These are phyloP conservation scores for Amphibolis antarctica DNA, from an alignment of 106 monocot genomes.

Conservation along the genomic window DNA sequence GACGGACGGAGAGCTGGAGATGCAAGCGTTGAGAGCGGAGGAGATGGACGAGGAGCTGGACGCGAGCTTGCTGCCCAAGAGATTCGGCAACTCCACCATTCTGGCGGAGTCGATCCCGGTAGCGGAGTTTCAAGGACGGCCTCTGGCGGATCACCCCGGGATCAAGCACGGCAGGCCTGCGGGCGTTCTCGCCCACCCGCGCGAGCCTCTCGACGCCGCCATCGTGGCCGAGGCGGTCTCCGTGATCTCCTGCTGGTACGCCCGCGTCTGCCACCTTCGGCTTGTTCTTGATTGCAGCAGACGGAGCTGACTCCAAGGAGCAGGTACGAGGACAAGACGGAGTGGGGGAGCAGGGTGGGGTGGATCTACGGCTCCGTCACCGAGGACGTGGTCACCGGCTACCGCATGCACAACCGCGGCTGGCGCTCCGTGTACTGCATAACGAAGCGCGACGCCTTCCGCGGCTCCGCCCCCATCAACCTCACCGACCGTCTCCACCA, in stretches of 20 bases:
- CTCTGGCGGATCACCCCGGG: conserved; percentile 19
- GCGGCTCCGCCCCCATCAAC: conserved; percentile 80
- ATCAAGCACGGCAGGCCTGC: conserved; percentile 26
- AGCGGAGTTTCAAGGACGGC: conserved; percentile 30
- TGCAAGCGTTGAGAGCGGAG: conserved; percentile 11
- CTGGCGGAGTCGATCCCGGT: conserved; percentile 20
- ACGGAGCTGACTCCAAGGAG: not conserved
- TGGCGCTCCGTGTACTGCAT: conserved; percentile 80
- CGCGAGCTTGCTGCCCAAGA: conserved; percentile 4
- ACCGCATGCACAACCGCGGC: conserved; percentile 89
- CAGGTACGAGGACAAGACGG: conserved; percentile 88
- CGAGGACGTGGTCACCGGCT: conserved; percentile 87
- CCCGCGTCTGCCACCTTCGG: too few relatives aligned
- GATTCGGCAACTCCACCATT: conserved; percentile 19
- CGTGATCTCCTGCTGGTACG: conserved; percentile 32
- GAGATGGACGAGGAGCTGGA: conserved; percentile 15
- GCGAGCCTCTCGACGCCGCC: conserved; percentile 18
- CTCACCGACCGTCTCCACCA: conserved; percentile 89
- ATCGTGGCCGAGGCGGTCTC: conserved; percentile 23
- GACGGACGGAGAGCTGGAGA: conserved; percentile 5
- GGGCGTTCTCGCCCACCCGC: conserved; percentile 15
- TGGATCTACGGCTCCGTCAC: conserved; percentile 96
- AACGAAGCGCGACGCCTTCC: conserved; percentile 72
- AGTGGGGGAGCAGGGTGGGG: conserved; percentile 72
- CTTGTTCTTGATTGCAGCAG: not conserved